These are phyloP conservation scores for Tillandsia fasciculata DNA, from an alignment of 176 grass and related monocot genomes.

Conservation along the genomic window DNA sequence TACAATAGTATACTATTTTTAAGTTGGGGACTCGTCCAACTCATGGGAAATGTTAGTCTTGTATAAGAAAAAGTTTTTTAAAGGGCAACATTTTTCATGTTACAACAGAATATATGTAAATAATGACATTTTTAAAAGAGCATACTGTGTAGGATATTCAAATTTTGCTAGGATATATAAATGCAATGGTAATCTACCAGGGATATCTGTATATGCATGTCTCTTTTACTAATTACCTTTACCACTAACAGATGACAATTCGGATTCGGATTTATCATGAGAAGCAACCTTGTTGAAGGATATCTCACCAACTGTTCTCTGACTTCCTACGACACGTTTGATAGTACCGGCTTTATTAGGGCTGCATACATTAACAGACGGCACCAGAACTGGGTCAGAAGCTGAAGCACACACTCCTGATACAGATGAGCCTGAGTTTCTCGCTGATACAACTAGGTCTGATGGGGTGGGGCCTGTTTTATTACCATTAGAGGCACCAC, in stretches of 20 bases:
- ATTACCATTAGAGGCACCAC: constrained; percentile 11
- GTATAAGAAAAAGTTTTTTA: too few relatives aligned
- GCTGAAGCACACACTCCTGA: neutral
- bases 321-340: constrained; percentile 1
- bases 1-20: too few relatives aligned
- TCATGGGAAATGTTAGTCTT: too few relatives aligned
- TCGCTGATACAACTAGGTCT: constrained; percentile 1
- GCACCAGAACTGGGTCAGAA: constrained; percentile 13
- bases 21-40: too few relatives aligned
- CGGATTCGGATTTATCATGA: neutral
- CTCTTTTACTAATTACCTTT: neutral
- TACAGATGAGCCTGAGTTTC: neutral
- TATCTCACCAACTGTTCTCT: neutral
- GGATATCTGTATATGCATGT: constrained; percentile 4
- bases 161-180: neutral
- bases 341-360: neutral
- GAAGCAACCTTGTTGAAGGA: neutral
- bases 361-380: constrained; percentile 7
- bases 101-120: too few relatives aligned
- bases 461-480: constrained; percentile 11
- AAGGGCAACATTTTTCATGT: too few relatives aligned
- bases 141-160: too few relatives aligned
- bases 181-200: constrained; percentile 6
- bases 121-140: too few relatives aligned
- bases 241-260: constrained; percentile 2